Evolutionary conservation across 2,329 filamentous ascomycete genomes (phyloP).

Genomic region (Zymoseptoria brevis): DNA sequence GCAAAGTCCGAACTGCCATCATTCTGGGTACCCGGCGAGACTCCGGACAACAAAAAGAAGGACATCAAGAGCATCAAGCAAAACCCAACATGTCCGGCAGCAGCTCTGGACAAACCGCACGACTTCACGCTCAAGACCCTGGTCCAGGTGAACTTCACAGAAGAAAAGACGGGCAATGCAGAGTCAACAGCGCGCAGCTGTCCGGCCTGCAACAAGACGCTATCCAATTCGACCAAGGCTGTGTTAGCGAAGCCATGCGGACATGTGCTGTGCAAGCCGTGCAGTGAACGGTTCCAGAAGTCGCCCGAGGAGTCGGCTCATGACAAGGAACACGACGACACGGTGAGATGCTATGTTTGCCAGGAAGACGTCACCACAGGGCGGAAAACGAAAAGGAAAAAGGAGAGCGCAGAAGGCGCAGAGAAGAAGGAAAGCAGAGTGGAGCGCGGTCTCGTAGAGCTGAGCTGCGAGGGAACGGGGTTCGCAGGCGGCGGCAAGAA

Average conservation of each 20-base stretch:
- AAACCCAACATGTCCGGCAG: slow-evolving; percentile 65
- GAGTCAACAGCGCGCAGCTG: slow-evolving; percentile 51
- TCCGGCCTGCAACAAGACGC: slow-evolving; percentile 73
- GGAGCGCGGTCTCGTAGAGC: slow-evolving; percentile 65
- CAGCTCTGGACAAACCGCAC: slow-evolving; percentile 58
- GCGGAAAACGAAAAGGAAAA: slow-evolving; percentile 19
- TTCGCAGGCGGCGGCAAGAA: slow-evolving; percentile 84
- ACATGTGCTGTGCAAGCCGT: slow-evolving; percentile 81
- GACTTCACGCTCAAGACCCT: slow-evolving; percentile 70
- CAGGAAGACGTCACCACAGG: slow-evolving; percentile 60
- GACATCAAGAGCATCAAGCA: slow-evolving; percentile 49
- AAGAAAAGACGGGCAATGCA: slow-evolving; percentile 47
- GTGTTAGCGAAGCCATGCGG: slow-evolving; percentile 81
- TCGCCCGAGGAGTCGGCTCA: slow-evolving; percentile 51
- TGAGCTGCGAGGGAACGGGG: slow-evolving; percentile 81
- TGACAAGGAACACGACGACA: slow-evolving; percentile 45
- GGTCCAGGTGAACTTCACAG: slow-evolving; percentile 67
- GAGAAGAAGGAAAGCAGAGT: slow-evolving; percentile 46
- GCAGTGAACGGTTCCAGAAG: slow-evolving; percentile 74
- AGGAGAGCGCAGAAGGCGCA: slow-evolving; percentile 19
- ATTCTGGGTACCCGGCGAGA: slow-evolving; percentile 87
- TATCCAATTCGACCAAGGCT: slow-evolving; percentile 76
- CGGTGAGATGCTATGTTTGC: slow-evolving; percentile 72
- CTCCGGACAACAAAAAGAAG: slow-evolving; percentile 46
- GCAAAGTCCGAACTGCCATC: slow-evolving; percentile 66